Evolutionary conservation across 2,329 filamentous ascomycete genomes (phyloP), one percentile per base, ranked within the genome.

Genomic region (Rhinocladiella mackenziei): DNA sequence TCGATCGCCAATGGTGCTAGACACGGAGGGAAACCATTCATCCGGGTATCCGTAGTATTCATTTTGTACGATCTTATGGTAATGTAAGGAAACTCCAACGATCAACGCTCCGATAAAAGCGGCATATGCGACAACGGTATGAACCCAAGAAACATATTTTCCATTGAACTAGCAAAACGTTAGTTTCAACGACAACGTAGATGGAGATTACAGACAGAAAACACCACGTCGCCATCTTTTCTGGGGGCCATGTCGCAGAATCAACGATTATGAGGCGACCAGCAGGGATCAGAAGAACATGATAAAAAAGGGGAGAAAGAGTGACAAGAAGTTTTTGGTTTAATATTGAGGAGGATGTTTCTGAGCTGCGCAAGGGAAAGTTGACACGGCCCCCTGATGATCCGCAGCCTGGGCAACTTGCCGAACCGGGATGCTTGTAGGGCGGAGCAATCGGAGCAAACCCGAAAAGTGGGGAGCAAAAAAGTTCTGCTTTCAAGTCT

Each of bases 1-100:
- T 55, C 89, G 82, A 67, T 98, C 92, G 64, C 92, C 92, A 69
- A 98, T 98, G 25, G 92, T 97, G 29, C 92, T 84, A 20, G 91
- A 96, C 15, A 96, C 89, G 31, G 89, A 95, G 46, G 89, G 89
- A 61, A 95, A 95, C 89, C 89, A 96, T 73, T 96, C 89, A 56
- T 94, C 75, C 1, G 89, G 89, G 62, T 94, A 95, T 58, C 88
- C 88, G 66, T 89, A 94, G 71, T 89, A 86, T 68, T 98, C 89
- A 68, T 98, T 98, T 68, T 96, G 76, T 43, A 98, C 92, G 57
- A 98, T 98, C 73, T 98, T 98, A 62, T 85, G 79, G 70, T 92
- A 97, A 69, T 98, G 92, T 36, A 98, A 76, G 43, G 74, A 77
- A 43, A 83, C 73, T 55, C 91, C 91, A 50, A 94, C 81, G 43